Evolutionary conservation across 2,329 filamentous ascomycete genomes (phyloP).

Genomic region (Helotiales sp.): DNA sequence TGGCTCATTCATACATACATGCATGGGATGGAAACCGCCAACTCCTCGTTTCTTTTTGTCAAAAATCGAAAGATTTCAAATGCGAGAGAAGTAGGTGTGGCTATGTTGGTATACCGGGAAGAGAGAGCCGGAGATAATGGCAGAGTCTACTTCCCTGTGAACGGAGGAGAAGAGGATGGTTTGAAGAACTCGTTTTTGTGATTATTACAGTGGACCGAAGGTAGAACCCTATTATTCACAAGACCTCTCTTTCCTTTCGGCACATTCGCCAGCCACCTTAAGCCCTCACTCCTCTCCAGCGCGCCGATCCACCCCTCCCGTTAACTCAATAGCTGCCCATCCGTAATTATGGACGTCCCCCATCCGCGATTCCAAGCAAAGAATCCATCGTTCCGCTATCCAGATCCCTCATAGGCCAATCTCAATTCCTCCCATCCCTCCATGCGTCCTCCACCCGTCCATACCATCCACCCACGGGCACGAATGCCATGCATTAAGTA

Average conservation of each 20-base stretch:
- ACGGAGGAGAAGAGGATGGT: not conserved
- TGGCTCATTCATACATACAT: no score
- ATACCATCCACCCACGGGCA: not conserved
- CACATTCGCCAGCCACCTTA: not conserved
- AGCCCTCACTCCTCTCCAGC: no score
- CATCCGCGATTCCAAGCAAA: not conserved
- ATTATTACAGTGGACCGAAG: constrained; percentile 10
- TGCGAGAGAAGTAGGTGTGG: no score
- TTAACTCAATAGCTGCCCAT: not conserved
- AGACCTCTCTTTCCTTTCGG: not conserved
- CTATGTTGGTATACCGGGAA: no score
- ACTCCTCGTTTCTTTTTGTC: no score
- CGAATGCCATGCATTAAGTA: constrained; percentile 7
- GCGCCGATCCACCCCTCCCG: not conserved
- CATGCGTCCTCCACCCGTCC: not conserved
- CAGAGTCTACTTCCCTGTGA: no score
- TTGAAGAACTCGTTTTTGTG: not conserved
- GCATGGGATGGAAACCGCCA: no score
- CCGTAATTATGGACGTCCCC: not conserved
- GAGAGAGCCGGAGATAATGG: not conserved
- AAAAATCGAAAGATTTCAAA: no score
- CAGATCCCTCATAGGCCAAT: constrained; percentile 4
- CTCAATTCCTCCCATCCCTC: not conserved
- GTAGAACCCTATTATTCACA: constrained; percentile 13
- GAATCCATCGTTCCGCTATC: not conserved